phyloP scores from a whole-genome alignment of 2,329 filamentous ascomycete genomes.

The Neonectria sp. region DNA sequence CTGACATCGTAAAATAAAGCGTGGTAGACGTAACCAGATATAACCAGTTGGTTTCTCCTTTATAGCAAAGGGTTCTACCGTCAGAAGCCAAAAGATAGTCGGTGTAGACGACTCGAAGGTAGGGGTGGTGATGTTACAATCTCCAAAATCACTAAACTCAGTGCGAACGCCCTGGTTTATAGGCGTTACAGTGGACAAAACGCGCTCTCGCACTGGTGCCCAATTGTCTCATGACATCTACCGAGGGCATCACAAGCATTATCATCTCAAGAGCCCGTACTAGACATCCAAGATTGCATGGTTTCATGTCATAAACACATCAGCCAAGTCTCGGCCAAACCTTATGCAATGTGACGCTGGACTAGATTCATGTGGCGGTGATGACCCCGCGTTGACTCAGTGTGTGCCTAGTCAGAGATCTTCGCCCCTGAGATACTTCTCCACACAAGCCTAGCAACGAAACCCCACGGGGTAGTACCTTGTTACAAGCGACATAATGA shows the following conservation, averaged over 20 bases:
- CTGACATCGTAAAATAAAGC: neutral
- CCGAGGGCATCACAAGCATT: neutral
- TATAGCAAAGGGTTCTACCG: neutral
- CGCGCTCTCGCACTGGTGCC: too few species aligned
- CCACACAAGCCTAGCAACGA: neutral
- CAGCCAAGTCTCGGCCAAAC: neutral
- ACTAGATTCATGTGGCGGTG: neutral
- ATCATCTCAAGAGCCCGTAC: neutral
- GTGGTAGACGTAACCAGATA: neutral
- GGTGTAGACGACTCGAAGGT: too few species aligned
- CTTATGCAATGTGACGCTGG: neutral
- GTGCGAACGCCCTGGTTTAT: too few species aligned
- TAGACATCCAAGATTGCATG: too few species aligned
- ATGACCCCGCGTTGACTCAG: conserved; percentile 5
- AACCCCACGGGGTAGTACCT: neutral
- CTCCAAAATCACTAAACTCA: too few species aligned
- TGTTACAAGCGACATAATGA: neutral
- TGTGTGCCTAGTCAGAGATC: neutral
- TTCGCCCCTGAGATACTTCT: neutral
- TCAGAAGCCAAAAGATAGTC: too few species aligned
- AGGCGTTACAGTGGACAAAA: too few species aligned
- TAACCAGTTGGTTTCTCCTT: neutral
- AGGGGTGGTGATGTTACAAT: too few species aligned
- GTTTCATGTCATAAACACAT: too few species aligned
- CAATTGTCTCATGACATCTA: too few species aligned